A percentile compares a stretch with the other conserved stretches of the same genome.
phyloP scores from a whole-genome alignment of 352 stramenopile species.

The Pythium monospermum region DNA sequence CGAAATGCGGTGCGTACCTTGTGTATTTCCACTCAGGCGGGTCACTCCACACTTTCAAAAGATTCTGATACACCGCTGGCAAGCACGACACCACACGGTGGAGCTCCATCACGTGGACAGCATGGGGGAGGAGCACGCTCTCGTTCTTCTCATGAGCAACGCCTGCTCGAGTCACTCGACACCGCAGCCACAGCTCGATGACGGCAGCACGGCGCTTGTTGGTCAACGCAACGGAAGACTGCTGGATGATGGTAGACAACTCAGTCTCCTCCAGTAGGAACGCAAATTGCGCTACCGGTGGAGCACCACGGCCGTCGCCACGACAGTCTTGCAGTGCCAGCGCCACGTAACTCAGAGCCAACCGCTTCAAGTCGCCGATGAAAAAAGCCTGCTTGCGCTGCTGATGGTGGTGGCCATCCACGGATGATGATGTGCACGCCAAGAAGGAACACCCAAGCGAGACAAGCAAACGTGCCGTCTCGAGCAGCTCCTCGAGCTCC shows the following conservation, averaged over 20 bases:
- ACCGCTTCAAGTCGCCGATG: slow-evolving; percentile 54
- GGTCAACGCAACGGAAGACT: slow-evolving; percentile 29
- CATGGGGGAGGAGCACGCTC: slow-evolving; percentile 35
- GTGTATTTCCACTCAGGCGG: slow-evolving; percentile 40
- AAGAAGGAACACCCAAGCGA: slow-evolving; percentile 1
- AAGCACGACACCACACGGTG: slow-evolving; percentile 42
- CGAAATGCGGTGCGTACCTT: slow-evolving; percentile 33
- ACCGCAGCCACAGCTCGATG: slow-evolving; percentile 55
- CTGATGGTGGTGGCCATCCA: too few species aligned
- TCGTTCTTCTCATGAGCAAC: slow-evolving; percentile 17
- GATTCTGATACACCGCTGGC: slow-evolving; percentile 43
- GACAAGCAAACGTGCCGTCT: background rate
- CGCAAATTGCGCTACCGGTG: slow-evolving; percentile 27
- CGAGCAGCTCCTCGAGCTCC: background rate
- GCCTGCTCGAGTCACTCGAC: slow-evolving; percentile 33
- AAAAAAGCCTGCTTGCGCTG: slow-evolving; percentile 45
- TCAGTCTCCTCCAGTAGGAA: slow-evolving; percentile 45
- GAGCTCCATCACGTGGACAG: slow-evolving; percentile 35
- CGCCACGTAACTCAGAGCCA: slow-evolving; percentile 46
- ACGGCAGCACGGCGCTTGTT: slow-evolving; percentile 49
- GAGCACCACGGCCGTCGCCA: slow-evolving; percentile 26
- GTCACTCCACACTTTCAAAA: slow-evolving; percentile 45
- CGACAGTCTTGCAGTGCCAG: slow-evolving; percentile 58
- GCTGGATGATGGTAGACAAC: slow-evolving; percentile 29
- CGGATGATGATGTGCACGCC: slow-evolving; percentile 2